Conservation (phyloP, 129 eudicot species). For the sunflower (Helianthus annuus) region HanXRQr2.0-SUNRISE NC_035434.2:21490317-21490816, state of each 20-base stretch:
- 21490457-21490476: background rate
- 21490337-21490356: no score
- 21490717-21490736: slow-evolving; percentile 59
- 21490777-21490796: slow-evolving; percentile 64
- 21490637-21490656: background rate
- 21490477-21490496: background rate
- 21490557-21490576: slow-evolving; percentile 60
- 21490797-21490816: slow-evolving; percentile 6
- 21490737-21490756: slow-evolving; percentile 72
- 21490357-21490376: no score
- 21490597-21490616: background rate
- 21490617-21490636: background rate
- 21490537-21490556: slow-evolving; percentile 37
- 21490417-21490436: no score
- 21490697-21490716: slow-evolving; percentile 57
- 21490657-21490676: slow-evolving; percentile 19
- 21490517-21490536: slow-evolving; percentile 27
- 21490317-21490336: no score
- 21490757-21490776: slow-evolving; percentile 62
- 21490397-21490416: no score
- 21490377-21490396: no score
- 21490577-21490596: slow-evolving; percentile 79
- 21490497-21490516: slow-evolving; percentile 29
- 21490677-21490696: slow-evolving; percentile 69
- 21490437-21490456: background rate